Evolutionary conservation across 2,329 filamentous ascomycete genomes (phyloP).

Genomic region (Nemania abortiva): DNA sequence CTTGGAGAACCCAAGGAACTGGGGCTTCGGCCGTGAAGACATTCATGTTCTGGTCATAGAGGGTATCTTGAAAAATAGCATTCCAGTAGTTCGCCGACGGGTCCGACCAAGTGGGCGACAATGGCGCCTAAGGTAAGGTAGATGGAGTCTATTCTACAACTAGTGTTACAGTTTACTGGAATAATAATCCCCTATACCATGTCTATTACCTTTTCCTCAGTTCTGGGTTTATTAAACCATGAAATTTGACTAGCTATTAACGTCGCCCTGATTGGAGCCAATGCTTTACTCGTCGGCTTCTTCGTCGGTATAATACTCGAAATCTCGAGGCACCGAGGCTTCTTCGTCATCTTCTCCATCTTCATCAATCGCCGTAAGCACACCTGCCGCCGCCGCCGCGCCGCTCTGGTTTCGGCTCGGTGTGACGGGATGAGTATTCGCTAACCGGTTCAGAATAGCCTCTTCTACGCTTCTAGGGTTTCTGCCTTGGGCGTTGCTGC

Average conservation of each 20-base stretch:
- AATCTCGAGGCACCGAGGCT: constrained; percentile 76
- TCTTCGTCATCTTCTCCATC: constrained; percentile 80
- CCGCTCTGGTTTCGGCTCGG: constrained; percentile 56
- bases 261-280: background rate
- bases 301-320: constrained; percentile 81
- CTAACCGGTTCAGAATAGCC: constrained; percentile 47
- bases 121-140: background rate
- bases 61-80: background rate
- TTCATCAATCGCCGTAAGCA: constrained; percentile 89
- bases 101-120: background rate
- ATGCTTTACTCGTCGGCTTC: constrained; percentile 59
- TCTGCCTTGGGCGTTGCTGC: constrained; percentile 39
- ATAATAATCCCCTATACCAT: background rate
- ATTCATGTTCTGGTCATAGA: background rate
- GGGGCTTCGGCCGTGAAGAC: too few species aligned
- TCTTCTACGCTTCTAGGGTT: constrained; percentile 53
- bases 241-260: background rate
- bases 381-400: constrained; percentile 79
- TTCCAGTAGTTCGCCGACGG: background rate
- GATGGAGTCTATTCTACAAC: constrained; percentile 32
- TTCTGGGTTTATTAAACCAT: background rate
- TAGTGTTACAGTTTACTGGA: constrained; percentile 29
- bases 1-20: too few species aligned
- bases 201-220: background rate
- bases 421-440: constrained; percentile 45